Conservation (phyloP, 176 grass and related monocot genomes). For the Lolium multiflorum region DNA sequence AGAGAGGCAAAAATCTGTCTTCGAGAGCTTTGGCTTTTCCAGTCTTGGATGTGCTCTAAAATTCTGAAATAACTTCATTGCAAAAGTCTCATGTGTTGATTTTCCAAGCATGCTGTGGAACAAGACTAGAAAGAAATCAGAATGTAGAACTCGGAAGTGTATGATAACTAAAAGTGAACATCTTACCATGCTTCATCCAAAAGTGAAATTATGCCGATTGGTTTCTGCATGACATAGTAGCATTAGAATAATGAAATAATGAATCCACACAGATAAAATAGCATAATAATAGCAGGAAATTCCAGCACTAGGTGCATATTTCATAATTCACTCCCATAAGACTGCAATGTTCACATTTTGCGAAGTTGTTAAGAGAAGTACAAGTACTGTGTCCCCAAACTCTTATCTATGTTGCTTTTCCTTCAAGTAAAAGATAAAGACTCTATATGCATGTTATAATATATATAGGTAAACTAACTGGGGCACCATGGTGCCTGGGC, state of each 20-base stretch:
- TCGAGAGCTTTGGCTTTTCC: conserved; percentile 80
- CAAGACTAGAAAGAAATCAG: conserved; percentile 60
- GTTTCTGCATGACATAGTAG: conserved; percentile 74
- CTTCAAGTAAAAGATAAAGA: too few relatives aligned
- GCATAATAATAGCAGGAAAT: background rate
- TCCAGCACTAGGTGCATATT: conserved; percentile 27
- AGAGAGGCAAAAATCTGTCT: conserved; percentile 76
- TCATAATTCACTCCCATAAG: background rate
- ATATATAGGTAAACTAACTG: too few relatives aligned
- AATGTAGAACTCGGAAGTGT: conserved; percentile 25
- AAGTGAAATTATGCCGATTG: conserved; percentile 92
- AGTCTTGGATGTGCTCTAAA: conserved; percentile 67
- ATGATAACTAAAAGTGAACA: conserved; percentile 28
- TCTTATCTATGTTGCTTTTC: too few relatives aligned
- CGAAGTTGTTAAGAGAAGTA: background rate
- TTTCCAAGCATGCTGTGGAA: conserved; percentile 85
- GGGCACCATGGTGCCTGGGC: too few relatives aligned
- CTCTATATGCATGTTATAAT: too few relatives aligned
- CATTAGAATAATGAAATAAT: conserved; percentile 12
- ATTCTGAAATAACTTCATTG: conserved; percentile 78
- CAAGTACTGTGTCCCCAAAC: background rate
- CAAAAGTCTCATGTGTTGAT: conserved; percentile 87
- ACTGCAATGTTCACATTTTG: conserved; percentile 11
- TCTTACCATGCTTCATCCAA: conserved; percentile 96
- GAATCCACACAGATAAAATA: background rate